Evolutionary conservation across 2,329 filamentous ascomycete genomes (phyloP).

Genomic region (Paecilomyces sp.): DNA sequence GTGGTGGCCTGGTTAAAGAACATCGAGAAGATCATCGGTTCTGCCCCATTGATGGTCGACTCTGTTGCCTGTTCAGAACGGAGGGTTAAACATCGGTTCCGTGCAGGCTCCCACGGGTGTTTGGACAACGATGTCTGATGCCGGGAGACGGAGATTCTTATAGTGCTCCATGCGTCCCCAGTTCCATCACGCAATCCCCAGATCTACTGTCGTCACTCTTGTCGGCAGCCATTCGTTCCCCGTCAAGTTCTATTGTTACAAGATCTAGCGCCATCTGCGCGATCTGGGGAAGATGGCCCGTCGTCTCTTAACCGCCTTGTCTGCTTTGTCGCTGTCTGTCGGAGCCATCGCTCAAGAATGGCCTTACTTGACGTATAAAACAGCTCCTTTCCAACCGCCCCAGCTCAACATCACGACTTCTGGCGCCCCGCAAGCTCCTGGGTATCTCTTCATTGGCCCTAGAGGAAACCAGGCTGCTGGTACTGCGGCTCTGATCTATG

Average conservation of each 20-base stretch:
- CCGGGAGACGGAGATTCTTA: not conserved
- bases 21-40: not conserved
- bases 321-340: not conserved
- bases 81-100: not conserved
- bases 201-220: not conserved
- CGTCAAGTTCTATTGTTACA: conserved; percentile 32
- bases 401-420: conserved; percentile 22
- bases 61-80: not conserved
- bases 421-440: conserved; percentile 20
- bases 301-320: not conserved
- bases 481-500: conserved; percentile 28
- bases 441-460: conserved; percentile 28
- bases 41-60: not conserved
- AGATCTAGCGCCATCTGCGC: not conserved
- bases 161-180: not conserved
- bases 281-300: not conserved
- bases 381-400: conserved; percentile 17
- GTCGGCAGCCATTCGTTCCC: not conserved
- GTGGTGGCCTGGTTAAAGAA: not conserved
- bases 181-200: not conserved
- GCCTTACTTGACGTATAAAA: conserved; percentile 10
- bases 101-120: not conserved
- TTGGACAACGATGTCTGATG: not conserved
- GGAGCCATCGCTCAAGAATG: conserved; percentile 1
- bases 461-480: conserved; percentile 18